Evolutionary conservation across 2,329 filamentous ascomycete species (phyloP).

Genomic region (Fusarium sarcochroum): DNA sequence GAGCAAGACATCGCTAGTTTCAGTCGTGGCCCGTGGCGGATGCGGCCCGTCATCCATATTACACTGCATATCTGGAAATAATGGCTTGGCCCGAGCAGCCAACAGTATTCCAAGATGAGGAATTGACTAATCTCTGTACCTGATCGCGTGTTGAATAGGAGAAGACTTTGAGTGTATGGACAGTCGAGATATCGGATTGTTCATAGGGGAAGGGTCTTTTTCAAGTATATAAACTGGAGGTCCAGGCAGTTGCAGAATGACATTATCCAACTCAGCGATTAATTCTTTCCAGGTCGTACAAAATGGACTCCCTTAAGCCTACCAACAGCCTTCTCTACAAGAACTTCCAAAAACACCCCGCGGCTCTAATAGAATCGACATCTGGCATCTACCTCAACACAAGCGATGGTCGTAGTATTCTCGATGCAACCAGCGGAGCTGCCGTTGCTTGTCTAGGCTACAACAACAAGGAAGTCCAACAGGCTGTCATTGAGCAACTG

Average conservation of each 20-base stretch:
- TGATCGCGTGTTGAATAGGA: not conserved
- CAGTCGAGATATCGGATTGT: not conserved
- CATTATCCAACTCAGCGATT: not conserved
- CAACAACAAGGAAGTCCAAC: constrained; percentile 40
- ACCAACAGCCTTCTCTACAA: constrained; percentile 46
- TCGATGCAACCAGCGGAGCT: constrained; percentile 45
- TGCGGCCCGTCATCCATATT: constrained; percentile 3
- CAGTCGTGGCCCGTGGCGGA: not conserved
- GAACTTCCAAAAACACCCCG: constrained; percentile 44
- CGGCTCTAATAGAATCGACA: constrained; percentile 38
- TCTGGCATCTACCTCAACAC: constrained; percentile 40
- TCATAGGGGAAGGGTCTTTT: too few species aligned
- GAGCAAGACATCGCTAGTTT: constrained; percentile 13
- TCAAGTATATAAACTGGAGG: constrained; percentile 21
- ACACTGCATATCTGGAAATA: constrained; percentile 9
- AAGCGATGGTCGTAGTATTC: constrained; percentile 41
- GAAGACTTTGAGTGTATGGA: not conserved
- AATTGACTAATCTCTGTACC: not conserved
- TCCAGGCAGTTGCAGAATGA: not conserved
- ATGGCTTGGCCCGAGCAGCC: not conserved
- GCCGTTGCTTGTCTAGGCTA: constrained; percentile 45
- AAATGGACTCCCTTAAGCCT: constrained; percentile 30
- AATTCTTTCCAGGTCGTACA: not conserved
- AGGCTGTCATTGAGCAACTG: constrained; percentile 41
- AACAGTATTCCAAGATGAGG: not conserved